These are phyloP conservation scores for Agrocybe pediades DNA, from an alignment of 768 basidiomycete species.

Conservation along the genomic window DNA sequence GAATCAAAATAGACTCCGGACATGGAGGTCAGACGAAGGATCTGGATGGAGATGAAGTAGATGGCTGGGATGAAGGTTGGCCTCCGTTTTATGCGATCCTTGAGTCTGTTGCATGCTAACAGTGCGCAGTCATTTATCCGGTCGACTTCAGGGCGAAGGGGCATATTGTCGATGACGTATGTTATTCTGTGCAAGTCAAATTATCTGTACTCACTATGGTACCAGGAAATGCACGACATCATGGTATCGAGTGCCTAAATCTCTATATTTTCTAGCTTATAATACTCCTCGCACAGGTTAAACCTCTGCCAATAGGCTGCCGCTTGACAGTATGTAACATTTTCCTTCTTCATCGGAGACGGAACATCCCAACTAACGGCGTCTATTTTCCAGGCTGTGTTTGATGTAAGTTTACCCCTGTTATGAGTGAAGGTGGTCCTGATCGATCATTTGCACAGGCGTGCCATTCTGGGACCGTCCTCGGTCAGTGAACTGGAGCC, in stretches of 20 bases:
- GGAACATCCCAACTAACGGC: neutral
- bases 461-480: constrained; percentile 56
- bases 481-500: constrained; percentile 38
- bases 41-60: constrained; percentile 72
- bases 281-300: constrained; percentile 43
- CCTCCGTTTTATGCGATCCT: neutral
- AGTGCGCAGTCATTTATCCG: constrained; percentile 75
- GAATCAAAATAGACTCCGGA: constrained; percentile 68
- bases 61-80: constrained; percentile 78
- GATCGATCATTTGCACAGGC: constrained; percentile 28
- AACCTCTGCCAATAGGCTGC: constrained; percentile 48
- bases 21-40: constrained; percentile 94
- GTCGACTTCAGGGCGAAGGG: constrained; percentile 79
- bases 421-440: neutral
- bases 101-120: neutral
- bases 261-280: too few relatives aligned
- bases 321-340: constrained; percentile 45
- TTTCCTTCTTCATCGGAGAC: neutral
- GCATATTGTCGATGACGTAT: constrained; percentile 72
- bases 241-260: constrained; percentile 38
- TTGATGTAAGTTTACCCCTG: constrained; percentile 41
- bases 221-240: constrained; percentile 48
- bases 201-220: neutral
- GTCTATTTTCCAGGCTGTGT: constrained; percentile 40
- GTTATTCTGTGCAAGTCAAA: constrained; percentile 11